Conservation (phyloP, 257 asterid species). For the Nicotiana attenuata region DNA sequence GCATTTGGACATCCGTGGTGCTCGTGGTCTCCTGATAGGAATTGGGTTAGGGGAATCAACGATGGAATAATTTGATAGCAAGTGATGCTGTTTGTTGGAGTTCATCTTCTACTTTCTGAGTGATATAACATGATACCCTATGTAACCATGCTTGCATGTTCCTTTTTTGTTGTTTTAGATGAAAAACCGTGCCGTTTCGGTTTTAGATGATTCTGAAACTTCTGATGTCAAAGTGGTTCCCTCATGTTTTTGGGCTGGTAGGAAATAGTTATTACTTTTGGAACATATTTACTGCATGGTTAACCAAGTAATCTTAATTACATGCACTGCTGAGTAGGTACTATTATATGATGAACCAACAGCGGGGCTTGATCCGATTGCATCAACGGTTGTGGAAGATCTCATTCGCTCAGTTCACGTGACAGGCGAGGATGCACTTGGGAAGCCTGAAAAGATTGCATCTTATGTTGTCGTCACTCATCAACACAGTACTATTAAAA, state of each 20-base stretch:
- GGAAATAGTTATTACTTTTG: background rate
- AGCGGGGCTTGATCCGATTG: slow-evolving; percentile 99
- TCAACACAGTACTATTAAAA: slow-evolving; percentile 93
- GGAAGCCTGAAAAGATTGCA: slow-evolving; percentile 90
- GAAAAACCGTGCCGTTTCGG: background rate
- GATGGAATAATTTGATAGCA: background rate
- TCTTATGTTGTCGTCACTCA: slow-evolving; percentile 95
- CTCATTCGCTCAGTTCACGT: slow-evolving; percentile 93
- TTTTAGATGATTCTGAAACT: background rate
- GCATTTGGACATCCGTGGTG: background rate
- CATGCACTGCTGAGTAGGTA: slow-evolving; percentile 49
- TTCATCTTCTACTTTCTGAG: background rate
- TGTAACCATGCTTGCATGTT: background rate
- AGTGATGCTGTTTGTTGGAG: background rate
- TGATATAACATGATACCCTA: background rate
- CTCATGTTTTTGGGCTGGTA: background rate
- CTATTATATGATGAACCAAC: slow-evolving; percentile 97
- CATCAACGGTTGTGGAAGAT: slow-evolving; percentile 98
- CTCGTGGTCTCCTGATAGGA: background rate
- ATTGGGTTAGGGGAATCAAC: background rate
- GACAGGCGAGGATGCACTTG: slow-evolving; percentile 77
- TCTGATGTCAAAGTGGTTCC: background rate
- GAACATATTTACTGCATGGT: background rate
- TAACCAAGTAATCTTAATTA: slow-evolving; percentile 1
- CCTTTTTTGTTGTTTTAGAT: background rate